phyloP scores from a whole-genome alignment of 2,329 filamentous ascomycete species.

The Sclerotinia nivalis region DNA sequence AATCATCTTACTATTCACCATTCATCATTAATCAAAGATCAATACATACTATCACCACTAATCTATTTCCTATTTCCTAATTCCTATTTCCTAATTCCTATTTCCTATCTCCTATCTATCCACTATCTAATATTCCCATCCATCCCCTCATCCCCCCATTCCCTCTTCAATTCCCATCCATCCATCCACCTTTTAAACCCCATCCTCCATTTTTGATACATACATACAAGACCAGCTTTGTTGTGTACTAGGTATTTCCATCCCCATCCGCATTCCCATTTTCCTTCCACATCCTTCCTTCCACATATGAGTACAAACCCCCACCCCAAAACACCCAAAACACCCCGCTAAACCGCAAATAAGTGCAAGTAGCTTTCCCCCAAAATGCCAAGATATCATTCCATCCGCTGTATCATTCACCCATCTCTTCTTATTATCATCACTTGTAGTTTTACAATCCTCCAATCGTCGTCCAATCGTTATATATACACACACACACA shows the following conservation, averaged over 20 bases:
- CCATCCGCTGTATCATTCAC: not conserved
- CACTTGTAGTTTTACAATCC: not conserved
- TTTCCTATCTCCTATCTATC: too few species aligned
- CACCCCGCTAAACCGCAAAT: constrained; percentile 10
- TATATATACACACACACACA: not conserved
- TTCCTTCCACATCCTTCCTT: not conserved
- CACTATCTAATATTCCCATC: not conserved
- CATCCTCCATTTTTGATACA: not conserved
- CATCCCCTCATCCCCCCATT: not conserved
- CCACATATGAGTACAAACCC: not conserved
- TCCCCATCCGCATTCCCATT: not conserved
- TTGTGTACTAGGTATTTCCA: not conserved
- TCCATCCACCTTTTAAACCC: not conserved
- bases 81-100: too few species aligned
- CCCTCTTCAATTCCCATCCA: not conserved
- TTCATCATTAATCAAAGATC: too few species aligned
- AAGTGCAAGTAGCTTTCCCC: not conserved
- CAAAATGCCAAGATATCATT: constrained; percentile 1
- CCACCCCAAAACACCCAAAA: not conserved
- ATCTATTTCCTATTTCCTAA: too few species aligned
- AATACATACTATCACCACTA: too few species aligned
- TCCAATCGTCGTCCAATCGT: not conserved
- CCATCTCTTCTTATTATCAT: not conserved
- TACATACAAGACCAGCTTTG: not conserved
- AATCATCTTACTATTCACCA: too few species aligned